Evolutionary conservation across 352 stramenopile species (phyloP).

Genomic region (Phytophthora parvispora): DNA sequence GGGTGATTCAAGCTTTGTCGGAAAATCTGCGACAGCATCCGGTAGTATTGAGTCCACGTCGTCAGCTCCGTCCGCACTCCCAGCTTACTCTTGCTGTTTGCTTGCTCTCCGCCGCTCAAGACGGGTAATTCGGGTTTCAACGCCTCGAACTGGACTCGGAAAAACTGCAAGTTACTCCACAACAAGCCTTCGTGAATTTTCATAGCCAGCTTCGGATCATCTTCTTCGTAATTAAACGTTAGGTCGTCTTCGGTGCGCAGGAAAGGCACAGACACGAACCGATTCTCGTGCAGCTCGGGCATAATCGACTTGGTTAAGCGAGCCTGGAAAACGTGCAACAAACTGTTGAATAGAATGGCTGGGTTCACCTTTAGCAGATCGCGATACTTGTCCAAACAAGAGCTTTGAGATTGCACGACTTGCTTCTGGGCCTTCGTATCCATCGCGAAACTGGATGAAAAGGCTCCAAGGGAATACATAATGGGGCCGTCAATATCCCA

Average conservation of each 20-base stretch:
- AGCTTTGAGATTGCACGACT: constrained; percentile 5
- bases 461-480: constrained; percentile 68
- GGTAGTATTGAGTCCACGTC: constrained; percentile 44
- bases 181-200: constrained; percentile 50
- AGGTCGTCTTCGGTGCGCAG: constrained; percentile 62
- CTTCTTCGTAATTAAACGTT: constrained; percentile 59
- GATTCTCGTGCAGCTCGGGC: constrained; percentile 63
- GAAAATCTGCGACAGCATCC: constrained; percentile 31
- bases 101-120: constrained; percentile 15
- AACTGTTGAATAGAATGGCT: constrained; percentile 60
- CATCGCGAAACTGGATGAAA: constrained; percentile 66
- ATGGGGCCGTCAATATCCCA: constrained; percentile 79
- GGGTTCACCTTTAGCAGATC: constrained; percentile 63
- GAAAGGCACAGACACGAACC: constrained; percentile 67
- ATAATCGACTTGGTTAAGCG: constrained; percentile 61
- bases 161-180: constrained; percentile 65
- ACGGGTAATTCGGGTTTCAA: constrained; percentile 39
- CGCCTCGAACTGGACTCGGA: constrained; percentile 60
- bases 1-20: constrained; percentile 26
- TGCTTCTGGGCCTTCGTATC: constrained; percentile 34
- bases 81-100: constrained; percentile 9
- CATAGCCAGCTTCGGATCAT: constrained; percentile 61
- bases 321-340: constrained; percentile 68
- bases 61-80: constrained; percentile 13
- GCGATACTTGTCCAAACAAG: constrained; percentile 57